A percentile compares a stretch with the other conserved stretches of the same genome.
These are phyloP conservation scores for Populus tremula DNA, from an alignment of 345 rosid genomes.

Conservation along the genomic window DNA sequence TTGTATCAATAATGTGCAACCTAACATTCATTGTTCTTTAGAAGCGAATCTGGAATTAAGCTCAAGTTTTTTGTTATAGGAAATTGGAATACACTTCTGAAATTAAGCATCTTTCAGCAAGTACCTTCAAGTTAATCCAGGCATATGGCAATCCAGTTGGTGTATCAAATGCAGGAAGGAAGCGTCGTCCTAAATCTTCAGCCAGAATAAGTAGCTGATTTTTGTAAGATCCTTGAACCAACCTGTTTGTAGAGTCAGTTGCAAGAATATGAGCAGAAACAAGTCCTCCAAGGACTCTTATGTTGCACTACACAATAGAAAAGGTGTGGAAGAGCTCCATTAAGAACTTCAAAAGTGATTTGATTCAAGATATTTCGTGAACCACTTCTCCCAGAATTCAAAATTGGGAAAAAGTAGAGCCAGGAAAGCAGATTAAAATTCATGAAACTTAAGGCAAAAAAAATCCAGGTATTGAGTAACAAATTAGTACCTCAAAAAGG, in stretches of 20 bases:
- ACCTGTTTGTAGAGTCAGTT: slow-evolving; percentile 67
- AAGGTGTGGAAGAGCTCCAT: slow-evolving; percentile 23
- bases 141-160: slow-evolving; percentile 93
- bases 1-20: background rate
- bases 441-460: background rate
- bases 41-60: background rate
- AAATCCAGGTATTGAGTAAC: background rate
- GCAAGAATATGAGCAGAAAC: slow-evolving; percentile 99
- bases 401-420: background rate
- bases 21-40: background rate
- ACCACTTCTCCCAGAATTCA: background rate
- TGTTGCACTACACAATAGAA: slow-evolving; percentile 77
- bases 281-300: slow-evolving; percentile 99
- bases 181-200: slow-evolving; percentile 84
- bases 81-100: background rate
- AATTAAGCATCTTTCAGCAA: slow-evolving; percentile 11
- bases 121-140: slow-evolving; percentile 95
- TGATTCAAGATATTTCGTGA: background rate
- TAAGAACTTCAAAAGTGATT: slow-evolving; percentile 20
- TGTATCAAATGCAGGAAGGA: slow-evolving; percentile 80
- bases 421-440: background rate
- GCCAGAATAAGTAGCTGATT: slow-evolving; percentile 77
- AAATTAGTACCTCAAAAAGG: slow-evolving; percentile 75
- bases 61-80: background rate
- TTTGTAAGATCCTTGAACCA: slow-evolving; percentile 69